Percentiles rank a stretch among this genome's conserved stretches.
Evolutionary conservation across 2,329 filamentous ascomycete species (phyloP).

Genomic region (Epichloe brachyelytri): DNA sequence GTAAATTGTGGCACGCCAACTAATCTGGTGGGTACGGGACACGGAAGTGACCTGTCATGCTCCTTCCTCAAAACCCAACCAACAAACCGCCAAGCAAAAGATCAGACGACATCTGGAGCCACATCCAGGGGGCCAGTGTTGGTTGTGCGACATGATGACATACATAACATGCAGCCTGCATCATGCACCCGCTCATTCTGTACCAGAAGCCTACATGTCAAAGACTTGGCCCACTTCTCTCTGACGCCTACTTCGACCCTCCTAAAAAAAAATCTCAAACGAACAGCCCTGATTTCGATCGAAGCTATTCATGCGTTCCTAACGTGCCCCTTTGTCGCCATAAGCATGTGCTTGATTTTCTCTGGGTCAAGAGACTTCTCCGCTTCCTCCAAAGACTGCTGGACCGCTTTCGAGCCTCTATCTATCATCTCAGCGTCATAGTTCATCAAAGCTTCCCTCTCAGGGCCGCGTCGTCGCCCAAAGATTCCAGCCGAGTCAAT

Average conservation of each 20-base stretch:
- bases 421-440: constrained; percentile 21
- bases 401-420: constrained; percentile 21
- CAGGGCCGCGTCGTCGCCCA: constrained; percentile 4
- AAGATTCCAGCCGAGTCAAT: constrained; percentile 11
- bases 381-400: constrained; percentile 20
- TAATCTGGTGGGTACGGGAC: not conserved
- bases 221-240: not conserved
- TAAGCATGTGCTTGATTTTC: constrained; percentile 19
- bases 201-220: too few species aligned
- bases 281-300: not conserved
- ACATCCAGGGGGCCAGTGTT: not conserved
- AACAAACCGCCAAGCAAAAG: too few species aligned
- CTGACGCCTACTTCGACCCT: not conserved
- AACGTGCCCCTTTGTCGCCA: constrained; percentile 17
- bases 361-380: constrained; percentile 17
- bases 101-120: too few species aligned
- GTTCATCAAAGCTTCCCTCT: constrained; percentile 11
- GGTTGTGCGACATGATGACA: not conserved
- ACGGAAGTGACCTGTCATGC: not conserved
- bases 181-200: too few species aligned
- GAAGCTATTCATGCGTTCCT: constrained; percentile 3
- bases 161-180: not conserved
- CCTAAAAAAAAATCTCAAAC: too few species aligned
- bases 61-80: too few species aligned
- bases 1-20: not conserved